Evolutionary conservation across 2,329 filamentous ascomycete species (phyloP), one percentile per base, ranked within the genome.

Genomic region (Colletotrichum costaricense): DNA sequence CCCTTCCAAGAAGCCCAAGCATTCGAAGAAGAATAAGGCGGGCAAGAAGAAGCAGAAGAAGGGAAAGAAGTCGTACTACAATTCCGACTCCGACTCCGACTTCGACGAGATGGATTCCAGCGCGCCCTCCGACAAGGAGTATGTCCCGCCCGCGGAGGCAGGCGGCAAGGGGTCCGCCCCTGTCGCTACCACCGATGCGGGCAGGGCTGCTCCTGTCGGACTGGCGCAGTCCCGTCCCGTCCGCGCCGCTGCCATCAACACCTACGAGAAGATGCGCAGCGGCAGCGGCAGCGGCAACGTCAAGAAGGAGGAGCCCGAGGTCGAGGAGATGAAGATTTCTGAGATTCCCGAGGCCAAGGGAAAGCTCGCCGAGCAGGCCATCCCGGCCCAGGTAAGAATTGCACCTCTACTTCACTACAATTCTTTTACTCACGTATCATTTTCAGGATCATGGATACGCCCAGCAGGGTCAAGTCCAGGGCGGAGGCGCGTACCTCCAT

Each of bases 141-240:
- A 72, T 16, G 26, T 52, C 22, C 69, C 59, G 12, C 35, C 24
- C 19, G 26, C 24, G 14, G 46, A 33, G 14, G 7, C 28, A 22
- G 42, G n/a, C 22, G 55, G 54, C 66, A 72, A 69, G 49, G 19
- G 49, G 5, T 63, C 19, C 2, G 14, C 5, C 62, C 11, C 26
- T 12, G 14, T 54, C 52, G 19, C 56, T 3, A 7, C 24, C 16
- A 4, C 38, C 28, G 16, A 14, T 26, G 57, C 16, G 38, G 38
- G 38, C 38, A 42, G 38, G 38, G 38, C 59, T 19, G 19, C 30
- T 19, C 22, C 49, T n/a, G 16, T 69, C 24, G 70, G 70, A 28
- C 55, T 73, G n/a, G 70, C 70, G 42, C 69, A 73, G 16, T 73
- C 67, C 16, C 70, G 70, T 30, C 70, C 70, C 7, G 70, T 73